Evolutionary conservation across 106 monocot species (phyloP), one percentile per base, ranked within the genome.

Genomic region (Allium fistulosum): DNA sequence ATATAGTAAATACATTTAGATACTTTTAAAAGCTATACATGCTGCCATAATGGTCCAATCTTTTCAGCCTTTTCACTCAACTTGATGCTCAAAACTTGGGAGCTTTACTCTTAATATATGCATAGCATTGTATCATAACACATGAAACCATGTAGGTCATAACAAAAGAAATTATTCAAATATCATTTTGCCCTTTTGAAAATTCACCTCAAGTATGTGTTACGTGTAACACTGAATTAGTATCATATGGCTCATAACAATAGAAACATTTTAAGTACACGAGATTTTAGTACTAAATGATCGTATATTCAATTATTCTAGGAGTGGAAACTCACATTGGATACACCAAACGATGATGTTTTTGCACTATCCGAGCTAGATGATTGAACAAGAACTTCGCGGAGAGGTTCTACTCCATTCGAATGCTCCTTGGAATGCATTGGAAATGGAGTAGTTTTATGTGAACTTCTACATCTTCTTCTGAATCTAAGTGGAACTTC

Each of bases 311-410:
- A 12, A 12, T 55, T 5, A 11, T 2, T 15, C 11, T 55, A 12
- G 15, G 53, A 55, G 11, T 55, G 53, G 45, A 47, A 7, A 48
- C 63, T 63, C 47, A 63, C 63, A 12, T 45, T 18, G 46, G 63
- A n/a, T 13, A 63, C n/a, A 7, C 4, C 46, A 27, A 46, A 0
- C 0, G 63, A 13, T 6, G 63, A 12, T 6, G 63, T 45, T 63
- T 48, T 16, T n/a, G 63, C n/a, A 48, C 7, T n/a, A 0, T 63
- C 47, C 8, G 63, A 63, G 46, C 63, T 48, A n/a, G 63, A 63
- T 1, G 63, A 63, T 15, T n/a, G 45, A 12, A 63, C 63, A 46
- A 63, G 63, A 48, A 63, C 63, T 63, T 63, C 15, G 7, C 63
- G 46, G 0, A 48, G 46, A 47, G 22, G 12, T 11, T 28, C 18